A percentile compares a stretch with the other conserved stretches of the same genome.
phyloP scores from a whole-genome alignment of 306 rosid species.

The Castanea crenata region DNA sequence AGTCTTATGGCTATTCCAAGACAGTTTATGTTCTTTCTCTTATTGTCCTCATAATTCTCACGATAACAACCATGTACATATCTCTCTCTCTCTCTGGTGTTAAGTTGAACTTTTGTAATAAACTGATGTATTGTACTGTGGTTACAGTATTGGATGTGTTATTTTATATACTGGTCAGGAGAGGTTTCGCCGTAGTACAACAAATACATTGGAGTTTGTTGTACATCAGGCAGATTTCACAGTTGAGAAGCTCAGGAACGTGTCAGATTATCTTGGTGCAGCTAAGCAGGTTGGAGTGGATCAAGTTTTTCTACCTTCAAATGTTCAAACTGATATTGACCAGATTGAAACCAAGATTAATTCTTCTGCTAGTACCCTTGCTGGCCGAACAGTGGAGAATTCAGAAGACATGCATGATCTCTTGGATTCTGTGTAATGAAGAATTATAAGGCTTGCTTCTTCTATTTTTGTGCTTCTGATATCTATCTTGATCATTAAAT shows the following conservation, averaged over 20 bases:
- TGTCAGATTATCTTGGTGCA: constrained; percentile 68
- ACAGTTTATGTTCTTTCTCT: constrained; percentile 45
- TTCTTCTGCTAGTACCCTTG: constrained; percentile 48
- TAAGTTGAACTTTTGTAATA: background rate
- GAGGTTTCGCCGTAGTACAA: constrained; percentile 58
- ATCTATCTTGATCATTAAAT: background rate
- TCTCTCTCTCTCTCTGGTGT: background rate
- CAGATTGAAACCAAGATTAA: constrained; percentile 47
- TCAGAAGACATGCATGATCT: constrained; percentile 48
- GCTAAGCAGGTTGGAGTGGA: constrained; percentile 77
- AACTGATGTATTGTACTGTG: constrained; percentile 9
- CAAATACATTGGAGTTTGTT: constrained; percentile 53
- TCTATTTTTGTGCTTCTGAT: background rate
- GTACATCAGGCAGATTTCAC: constrained; percentile 57
- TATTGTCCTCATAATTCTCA: constrained; percentile 40
- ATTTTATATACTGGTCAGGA: constrained; percentile 67
- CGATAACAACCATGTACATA: constrained; percentile 39
- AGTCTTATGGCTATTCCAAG: constrained; percentile 38
- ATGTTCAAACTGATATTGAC: constrained; percentile 71
- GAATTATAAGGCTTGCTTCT: background rate
- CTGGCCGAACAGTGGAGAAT: constrained; percentile 47
- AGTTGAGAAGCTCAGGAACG: constrained; percentile 60
- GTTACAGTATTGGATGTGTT: constrained; percentile 48
- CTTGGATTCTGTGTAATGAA: constrained; percentile 55
- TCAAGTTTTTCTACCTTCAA: constrained; percentile 65